Percentiles rank a stretch among this genome's conserved stretches.
These are phyloP conservation scores for Xylariales sp. DNA, from an alignment of 2,329 filamentous ascomycete genomes.

Conservation along the genomic window DNA sequence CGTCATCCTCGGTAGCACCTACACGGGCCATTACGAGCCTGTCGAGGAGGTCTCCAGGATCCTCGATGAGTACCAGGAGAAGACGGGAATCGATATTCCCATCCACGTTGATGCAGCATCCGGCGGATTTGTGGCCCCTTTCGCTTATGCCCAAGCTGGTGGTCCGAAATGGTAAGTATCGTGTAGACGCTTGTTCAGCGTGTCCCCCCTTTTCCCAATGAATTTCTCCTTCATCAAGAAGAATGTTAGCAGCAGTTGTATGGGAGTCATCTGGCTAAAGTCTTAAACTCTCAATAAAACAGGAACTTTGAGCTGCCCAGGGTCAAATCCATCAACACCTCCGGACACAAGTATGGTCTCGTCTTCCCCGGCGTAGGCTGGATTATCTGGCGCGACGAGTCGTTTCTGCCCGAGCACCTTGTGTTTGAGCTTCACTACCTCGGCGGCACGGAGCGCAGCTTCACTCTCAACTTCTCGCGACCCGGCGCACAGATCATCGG, in stretches of 20 bases:
- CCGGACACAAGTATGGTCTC: conserved; percentile 54
- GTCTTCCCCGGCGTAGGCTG: conserved; percentile 50
- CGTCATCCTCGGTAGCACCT: conserved; percentile 67
- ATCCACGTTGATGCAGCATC: conserved; percentile 57
- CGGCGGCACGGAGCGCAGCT: conserved; percentile 62
- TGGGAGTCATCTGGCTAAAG: too few relatives aligned
- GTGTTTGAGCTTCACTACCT: conserved; percentile 69
- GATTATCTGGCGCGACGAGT: conserved; percentile 65
- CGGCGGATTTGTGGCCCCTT: conserved; percentile 59
- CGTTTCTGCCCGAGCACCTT: conserved; percentile 61
- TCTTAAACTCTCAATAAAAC: too few relatives aligned
- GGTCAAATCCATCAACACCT: conserved; percentile 63
- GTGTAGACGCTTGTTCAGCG: too few relatives aligned
- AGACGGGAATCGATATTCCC: conserved; percentile 60
- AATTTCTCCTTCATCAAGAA: too few relatives aligned
- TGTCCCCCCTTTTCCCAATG: too few relatives aligned
- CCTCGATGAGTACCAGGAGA: conserved; percentile 56
- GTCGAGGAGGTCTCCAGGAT: conserved; percentile 64
- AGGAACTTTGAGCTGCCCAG: conserved; percentile 57
- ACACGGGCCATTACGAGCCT: conserved; percentile 70
- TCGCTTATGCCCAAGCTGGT: conserved; percentile 50
- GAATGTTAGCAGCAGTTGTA: too few relatives aligned
- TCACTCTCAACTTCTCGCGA: conserved; percentile 69
- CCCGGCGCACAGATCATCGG: conserved; percentile 66
- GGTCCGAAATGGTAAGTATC: conserved; percentile 50